A percentile compares a stretch with the other conserved stretches of the same genome.
phyloP scores from a whole-genome alignment of 2,329 filamentous ascomycete genomes.

The Ilyonectria sp. region DNA sequence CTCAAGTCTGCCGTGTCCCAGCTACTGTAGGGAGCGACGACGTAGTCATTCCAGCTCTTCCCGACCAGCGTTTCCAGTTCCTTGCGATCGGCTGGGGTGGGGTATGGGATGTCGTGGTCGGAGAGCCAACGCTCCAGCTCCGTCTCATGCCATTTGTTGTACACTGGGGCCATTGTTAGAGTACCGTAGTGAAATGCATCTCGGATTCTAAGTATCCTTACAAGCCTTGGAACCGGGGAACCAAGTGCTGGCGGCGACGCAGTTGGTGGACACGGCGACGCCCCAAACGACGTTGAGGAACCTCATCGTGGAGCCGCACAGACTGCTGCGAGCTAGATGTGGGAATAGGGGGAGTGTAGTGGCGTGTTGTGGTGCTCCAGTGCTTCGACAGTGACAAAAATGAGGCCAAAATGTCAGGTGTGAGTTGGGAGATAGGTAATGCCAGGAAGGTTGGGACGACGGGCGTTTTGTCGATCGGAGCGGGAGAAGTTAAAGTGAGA shows the following conservation, averaged over 20 bases:
- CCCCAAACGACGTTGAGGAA: slow-evolving; percentile 80
- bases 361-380: slow-evolving; percentile 2
- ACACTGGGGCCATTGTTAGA: slow-evolving; percentile 69
- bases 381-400: neutral
- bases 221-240: slow-evolving; percentile 82
- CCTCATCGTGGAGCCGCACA: slow-evolving; percentile 75
- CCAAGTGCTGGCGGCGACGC: slow-evolving; percentile 83
- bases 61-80: slow-evolving; percentile 94
- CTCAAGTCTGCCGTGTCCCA: slow-evolving; percentile 82
- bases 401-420: slow-evolving; percentile 5
- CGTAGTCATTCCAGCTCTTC: slow-evolving; percentile 87
- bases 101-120: slow-evolving; percentile 92
- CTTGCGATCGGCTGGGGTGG: slow-evolving; percentile 91
- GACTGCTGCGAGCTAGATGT: slow-evolving; percentile 7
- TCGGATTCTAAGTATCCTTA: slow-evolving; percentile 61
- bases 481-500: neutral
- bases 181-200: too few relatives aligned
- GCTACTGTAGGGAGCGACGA: slow-evolving; percentile 80
- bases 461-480: neutral
- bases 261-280: slow-evolving; percentile 80
- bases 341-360: slow-evolving; percentile 17
- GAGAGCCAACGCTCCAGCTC: slow-evolving; percentile 98
- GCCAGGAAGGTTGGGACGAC: neutral
- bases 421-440: slow-evolving; percentile 11
- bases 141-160: slow-evolving; percentile 99